A percentile compares a stretch with the other conserved stretches of the same genome.
Evolutionary conservation across 2,329 filamentous ascomycete genomes (phyloP).

Genomic region (Penicillium vulpinum): DNA sequence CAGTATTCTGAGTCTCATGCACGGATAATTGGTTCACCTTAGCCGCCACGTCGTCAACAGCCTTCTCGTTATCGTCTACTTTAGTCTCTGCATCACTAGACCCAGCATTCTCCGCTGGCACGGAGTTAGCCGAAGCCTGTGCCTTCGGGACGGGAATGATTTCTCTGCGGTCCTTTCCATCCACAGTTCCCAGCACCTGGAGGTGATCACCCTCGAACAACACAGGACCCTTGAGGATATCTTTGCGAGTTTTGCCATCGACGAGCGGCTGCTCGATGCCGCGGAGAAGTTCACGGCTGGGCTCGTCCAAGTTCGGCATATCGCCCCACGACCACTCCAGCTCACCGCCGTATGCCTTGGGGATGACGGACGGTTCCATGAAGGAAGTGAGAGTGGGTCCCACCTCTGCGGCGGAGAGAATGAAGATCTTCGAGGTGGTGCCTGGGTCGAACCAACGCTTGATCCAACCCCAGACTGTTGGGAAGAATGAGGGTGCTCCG

Average conservation of each 20-base stretch:
- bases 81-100: background rate
- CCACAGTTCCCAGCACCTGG: slow-evolving; percentile 36
- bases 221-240: slow-evolving; percentile 38
- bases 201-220: slow-evolving; percentile 37
- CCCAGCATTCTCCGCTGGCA: background rate
- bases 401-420: slow-evolving; percentile 72
- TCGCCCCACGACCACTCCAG: slow-evolving; percentile 81
- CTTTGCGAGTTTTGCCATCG: slow-evolving; percentile 28
- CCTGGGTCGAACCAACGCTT: slow-evolving; percentile 95
- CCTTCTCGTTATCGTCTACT: slow-evolving; percentile 5
- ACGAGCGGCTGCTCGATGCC: slow-evolving; percentile 30
- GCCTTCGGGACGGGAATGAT: slow-evolving; percentile 28
- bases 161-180: slow-evolving; percentile 33
- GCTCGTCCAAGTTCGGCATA: slow-evolving; percentile 67
- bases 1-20: background rate
- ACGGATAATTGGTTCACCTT: slow-evolving; percentile 3
- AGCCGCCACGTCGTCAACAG: slow-evolving; percentile 3
- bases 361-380: slow-evolving; percentile 80
- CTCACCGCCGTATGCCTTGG: slow-evolving; percentile 83
- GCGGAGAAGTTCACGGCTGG: slow-evolving; percentile 36
- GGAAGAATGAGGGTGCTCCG: slow-evolving; percentile 86
- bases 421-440: slow-evolving; percentile 94
- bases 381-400: slow-evolving; percentile 74
- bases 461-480: slow-evolving; percentile 87
- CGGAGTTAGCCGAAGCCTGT: background rate